phyloP scores from a whole-genome alignment of 2,329 filamentous ascomycete species.

The Diaporthe sp. region DNA sequence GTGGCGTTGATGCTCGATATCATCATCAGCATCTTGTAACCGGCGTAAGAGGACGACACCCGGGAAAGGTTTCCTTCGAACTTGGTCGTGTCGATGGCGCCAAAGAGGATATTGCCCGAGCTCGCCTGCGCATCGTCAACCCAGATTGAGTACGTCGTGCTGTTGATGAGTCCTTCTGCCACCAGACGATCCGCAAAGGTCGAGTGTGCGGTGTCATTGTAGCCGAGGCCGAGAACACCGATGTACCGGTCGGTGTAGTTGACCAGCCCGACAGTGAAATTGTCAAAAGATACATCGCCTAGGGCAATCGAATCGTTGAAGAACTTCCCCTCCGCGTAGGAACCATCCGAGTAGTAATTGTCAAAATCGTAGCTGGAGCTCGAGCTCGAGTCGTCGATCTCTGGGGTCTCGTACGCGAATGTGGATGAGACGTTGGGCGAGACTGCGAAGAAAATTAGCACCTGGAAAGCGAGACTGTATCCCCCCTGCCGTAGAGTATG shows the following conservation, averaged over 20 bases:
- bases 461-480: background rate
- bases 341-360: constrained; percentile 30
- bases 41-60: constrained; percentile 11
- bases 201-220: constrained; percentile 36
- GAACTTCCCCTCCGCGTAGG: constrained; percentile 38
- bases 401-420: constrained; percentile 34
- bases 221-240: constrained; percentile 44
- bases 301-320: constrained; percentile 43
- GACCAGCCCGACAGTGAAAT: constrained; percentile 44
- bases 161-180: constrained; percentile 41
- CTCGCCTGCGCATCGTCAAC: constrained; percentile 41
- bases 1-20: constrained; percentile 33
- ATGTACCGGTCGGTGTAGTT: constrained; percentile 34
- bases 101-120: constrained; percentile 45
- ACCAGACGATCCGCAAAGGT: constrained; percentile 43
- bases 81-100: constrained; percentile 44
- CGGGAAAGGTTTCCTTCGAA: constrained; percentile 35
- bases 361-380: constrained; percentile 32
- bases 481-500: background rate
- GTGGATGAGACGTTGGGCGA: constrained; percentile 38
- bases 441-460: constrained; percentile 30
- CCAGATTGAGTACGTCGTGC: constrained; percentile 47
- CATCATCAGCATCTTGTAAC: background rate
- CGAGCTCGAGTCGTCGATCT: constrained; percentile 23
- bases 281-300: constrained; percentile 39